phyloP scores from a whole-genome alignment of 1,284 basidiomycete genomes.

The Earliella scabrosa region DNA sequence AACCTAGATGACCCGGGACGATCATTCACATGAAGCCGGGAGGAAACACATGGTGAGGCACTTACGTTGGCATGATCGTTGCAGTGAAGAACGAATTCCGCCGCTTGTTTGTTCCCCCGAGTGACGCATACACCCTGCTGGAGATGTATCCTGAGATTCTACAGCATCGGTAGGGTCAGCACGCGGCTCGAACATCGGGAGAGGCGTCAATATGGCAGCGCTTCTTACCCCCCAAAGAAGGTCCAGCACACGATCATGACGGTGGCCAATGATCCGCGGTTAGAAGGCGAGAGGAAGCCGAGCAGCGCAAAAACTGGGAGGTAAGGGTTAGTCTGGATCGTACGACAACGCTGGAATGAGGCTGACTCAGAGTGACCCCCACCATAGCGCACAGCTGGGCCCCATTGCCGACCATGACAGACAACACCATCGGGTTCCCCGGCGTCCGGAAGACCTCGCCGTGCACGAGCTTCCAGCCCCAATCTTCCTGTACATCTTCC shows the following conservation, averaged over 20 bases:
- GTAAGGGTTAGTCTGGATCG: not conserved
- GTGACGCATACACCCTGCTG: slow-evolving; percentile 80
- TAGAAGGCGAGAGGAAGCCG: slow-evolving; percentile 96
- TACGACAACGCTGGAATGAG: not conserved
- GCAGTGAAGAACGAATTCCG: slow-evolving; percentile 90
- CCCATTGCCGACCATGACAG: slow-evolving; percentile 90
- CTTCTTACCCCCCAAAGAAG: slow-evolving; percentile 79
- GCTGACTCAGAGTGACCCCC: slow-evolving; percentile 80
- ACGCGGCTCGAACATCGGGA: not conserved
- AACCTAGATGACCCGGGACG: slow-evolving; percentile 46
- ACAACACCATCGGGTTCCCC: slow-evolving; percentile 76
- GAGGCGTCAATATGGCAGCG: not conserved
- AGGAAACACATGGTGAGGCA: slow-evolving; percentile 12
- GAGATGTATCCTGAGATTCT: slow-evolving; percentile 92
- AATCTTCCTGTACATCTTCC: slow-evolving; percentile 98
- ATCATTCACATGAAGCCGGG: slow-evolving; percentile 1
- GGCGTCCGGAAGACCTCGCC: slow-evolving; percentile 96
- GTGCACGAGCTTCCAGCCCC: slow-evolving; percentile 97
- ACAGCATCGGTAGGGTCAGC: slow-evolving; percentile 2
- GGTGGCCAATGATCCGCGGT: slow-evolving; percentile 92
- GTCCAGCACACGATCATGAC: slow-evolving; percentile 98
- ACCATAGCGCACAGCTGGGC: slow-evolving; percentile 91
- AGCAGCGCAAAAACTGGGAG: slow-evolving; percentile 87
- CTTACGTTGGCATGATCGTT: slow-evolving; percentile 85
- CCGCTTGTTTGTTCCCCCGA: slow-evolving; percentile 83